Evolutionary conservation across 75 land plant species (phyloP).

Genomic region (Ceratopteris richardii): DNA sequence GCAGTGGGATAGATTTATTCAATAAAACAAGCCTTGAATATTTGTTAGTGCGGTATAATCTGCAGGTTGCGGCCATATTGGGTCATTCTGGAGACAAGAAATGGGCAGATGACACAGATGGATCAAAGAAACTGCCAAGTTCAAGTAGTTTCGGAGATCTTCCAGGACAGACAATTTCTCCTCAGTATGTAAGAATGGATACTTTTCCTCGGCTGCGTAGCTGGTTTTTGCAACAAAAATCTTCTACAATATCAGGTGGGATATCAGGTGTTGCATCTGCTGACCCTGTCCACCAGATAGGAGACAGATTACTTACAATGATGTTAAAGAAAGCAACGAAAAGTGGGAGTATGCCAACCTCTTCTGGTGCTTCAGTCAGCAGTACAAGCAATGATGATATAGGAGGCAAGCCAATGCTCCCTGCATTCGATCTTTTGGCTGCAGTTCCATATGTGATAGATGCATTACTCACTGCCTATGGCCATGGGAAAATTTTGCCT

Average conservation of each 20-base stretch:
- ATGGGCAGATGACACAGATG: neutral
- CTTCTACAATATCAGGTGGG: constrained; percentile 69
- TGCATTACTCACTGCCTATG: constrained; percentile 80
- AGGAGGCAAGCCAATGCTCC: constrained; percentile 47
- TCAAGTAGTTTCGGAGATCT: constrained; percentile 6
- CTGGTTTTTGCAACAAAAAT: constrained; percentile 89
- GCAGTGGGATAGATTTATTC: constrained; percentile 64
- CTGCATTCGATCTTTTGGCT: constrained; percentile 90
- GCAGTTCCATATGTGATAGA: constrained; percentile 92
- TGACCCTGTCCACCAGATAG: constrained; percentile 71
- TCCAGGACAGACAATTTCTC: neutral
- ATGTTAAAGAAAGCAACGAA: constrained; percentile 65
- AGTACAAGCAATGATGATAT: constrained; percentile 58
- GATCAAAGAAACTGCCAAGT: constrained; percentile 8
- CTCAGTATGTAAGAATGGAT: constrained; percentile 51
- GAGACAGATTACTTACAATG: constrained; percentile 74
- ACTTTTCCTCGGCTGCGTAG: constrained; percentile 68
- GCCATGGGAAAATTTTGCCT: constrained; percentile 71
- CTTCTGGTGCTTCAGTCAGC: constrained; percentile 40
- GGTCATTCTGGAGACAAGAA: constrained; percentile 8
- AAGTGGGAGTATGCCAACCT: constrained; percentile 28
- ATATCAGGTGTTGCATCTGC: constrained; percentile 79
- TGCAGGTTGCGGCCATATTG: constrained; percentile 28
- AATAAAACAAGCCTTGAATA: constrained; percentile 83
- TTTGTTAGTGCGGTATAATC: constrained; percentile 56